phyloP scores from a whole-genome alignment of 1,284 basidiomycete species.

The Leccinum pachyderme region DNA sequence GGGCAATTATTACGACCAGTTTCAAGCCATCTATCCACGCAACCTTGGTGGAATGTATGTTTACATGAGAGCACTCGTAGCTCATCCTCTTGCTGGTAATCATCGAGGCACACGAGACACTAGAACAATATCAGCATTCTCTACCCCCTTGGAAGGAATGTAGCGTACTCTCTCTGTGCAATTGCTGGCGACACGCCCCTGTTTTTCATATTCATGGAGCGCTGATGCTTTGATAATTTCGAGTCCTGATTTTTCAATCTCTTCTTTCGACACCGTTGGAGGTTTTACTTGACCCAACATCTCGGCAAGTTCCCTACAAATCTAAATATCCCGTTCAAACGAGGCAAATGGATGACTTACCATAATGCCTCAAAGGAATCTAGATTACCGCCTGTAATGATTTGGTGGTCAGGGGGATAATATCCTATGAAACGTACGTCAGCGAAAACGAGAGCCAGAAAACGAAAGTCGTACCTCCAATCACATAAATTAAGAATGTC shows the following conservation, averaged over 20 bases:
- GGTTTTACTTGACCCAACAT: slow-evolving; percentile 76
- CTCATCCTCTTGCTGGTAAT: slow-evolving; percentile 73
- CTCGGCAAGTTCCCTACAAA: slow-evolving; percentile 68
- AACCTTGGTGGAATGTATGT: slow-evolving; percentile 83
- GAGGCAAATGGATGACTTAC: slow-evolving; percentile 39
- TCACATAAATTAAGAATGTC: slow-evolving; percentile 80
- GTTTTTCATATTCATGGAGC: slow-evolving; percentile 52
- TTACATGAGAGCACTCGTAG: slow-evolving; percentile 77
- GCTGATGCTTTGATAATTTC: slow-evolving; percentile 61
- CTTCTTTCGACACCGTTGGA: slow-evolving; percentile 74
- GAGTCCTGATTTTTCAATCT: slow-evolving; percentile 79
- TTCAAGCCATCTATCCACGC: slow-evolving; percentile 87
- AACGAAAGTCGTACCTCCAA: slow-evolving; percentile 52
- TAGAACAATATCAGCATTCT: slow-evolving; percentile 24
- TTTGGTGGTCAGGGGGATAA: slow-evolving; percentile 82
- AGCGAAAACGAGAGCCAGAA: slow-evolving; percentile 1
- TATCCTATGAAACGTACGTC: slow-evolving; percentile 51
- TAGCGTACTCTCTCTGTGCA: slow-evolving; percentile 72
- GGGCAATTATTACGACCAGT: slow-evolving; percentile 87
- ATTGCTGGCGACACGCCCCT: slow-evolving; percentile 68
- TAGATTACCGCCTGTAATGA: slow-evolving; percentile 74
- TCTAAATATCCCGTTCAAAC: background rate
- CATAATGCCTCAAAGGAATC: slow-evolving; percentile 77
- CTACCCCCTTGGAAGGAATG: background rate
- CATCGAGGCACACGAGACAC: slow-evolving; percentile 83